phyloP scores from a whole-genome alignment of 495 filamentous ascomycete species.

The Margaritispora aquatica region DNA sequence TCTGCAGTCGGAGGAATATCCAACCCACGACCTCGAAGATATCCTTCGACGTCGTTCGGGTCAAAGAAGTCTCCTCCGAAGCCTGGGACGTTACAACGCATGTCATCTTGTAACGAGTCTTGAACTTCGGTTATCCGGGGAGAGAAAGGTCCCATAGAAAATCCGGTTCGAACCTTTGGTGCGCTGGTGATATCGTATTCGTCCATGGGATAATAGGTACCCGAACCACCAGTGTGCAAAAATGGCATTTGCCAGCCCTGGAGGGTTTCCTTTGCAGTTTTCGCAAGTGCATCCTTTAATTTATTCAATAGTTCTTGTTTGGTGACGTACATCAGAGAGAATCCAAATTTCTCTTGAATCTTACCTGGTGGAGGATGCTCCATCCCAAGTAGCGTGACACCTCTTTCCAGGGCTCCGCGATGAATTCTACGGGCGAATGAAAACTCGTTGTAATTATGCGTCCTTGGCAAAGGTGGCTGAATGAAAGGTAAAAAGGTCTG shows the following conservation, averaged over 20 bases:
- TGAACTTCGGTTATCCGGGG: constrained; percentile 11
- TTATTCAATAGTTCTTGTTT: constrained; percentile 32
- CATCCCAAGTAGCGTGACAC: constrained; percentile 51
- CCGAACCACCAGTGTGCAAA: constrained; percentile 60
- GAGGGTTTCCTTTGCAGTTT: constrained; percentile 40
- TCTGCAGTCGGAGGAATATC: constrained; percentile 45
- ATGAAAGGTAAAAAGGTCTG: constrained; percentile 12
- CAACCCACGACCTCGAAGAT: constrained; percentile 54
- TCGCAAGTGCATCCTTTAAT: constrained; percentile 33
- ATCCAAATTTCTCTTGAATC: constrained; percentile 56
- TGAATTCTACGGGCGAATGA: constrained; percentile 69
- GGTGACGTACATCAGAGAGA: constrained; percentile 49
- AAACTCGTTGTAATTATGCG: constrained; percentile 54
- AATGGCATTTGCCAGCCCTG: constrained; percentile 58
- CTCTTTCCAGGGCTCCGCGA: constrained; percentile 57
- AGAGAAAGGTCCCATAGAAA: constrained; percentile 35
- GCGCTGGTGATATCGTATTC: constrained; percentile 29
- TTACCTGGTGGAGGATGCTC: constrained; percentile 41
- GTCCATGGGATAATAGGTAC: constrained; percentile 49
- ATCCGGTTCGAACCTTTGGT: constrained; percentile 31
- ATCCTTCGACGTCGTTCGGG: constrained; percentile 64
- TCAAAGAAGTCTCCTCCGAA: constrained; percentile 71
- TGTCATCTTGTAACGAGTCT: constrained; percentile 29
- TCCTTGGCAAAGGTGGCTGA: constrained; percentile 32
- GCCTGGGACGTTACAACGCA: constrained; percentile 37